Percentiles rank a stretch among this genome's conserved stretches.
Evolutionary conservation across 2,329 filamentous ascomycete species (phyloP).

Genomic region (Penicillium freii): DNA sequence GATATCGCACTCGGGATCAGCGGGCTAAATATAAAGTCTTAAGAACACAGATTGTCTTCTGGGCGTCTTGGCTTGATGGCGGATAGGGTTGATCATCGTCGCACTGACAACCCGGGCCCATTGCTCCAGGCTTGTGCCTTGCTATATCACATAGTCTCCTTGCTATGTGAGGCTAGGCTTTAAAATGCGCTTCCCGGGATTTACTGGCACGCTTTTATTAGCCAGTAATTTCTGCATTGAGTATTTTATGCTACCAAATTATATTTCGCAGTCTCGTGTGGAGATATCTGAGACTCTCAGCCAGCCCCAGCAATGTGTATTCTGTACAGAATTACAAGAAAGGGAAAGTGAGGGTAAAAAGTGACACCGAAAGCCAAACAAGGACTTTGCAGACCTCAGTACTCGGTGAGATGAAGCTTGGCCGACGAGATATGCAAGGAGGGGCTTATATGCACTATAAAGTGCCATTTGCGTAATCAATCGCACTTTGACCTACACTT

Average conservation of each 20-base stretch:
- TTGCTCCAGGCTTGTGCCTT: conserved; percentile 1
- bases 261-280: too few relatives aligned
- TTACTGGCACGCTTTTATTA: not conserved
- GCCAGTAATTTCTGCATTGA: not conserved
- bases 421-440: not conserved
- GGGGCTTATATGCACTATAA: not conserved
- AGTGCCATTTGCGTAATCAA: not conserved
- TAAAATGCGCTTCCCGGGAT: not conserved
- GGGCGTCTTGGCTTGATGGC: conserved; percentile 1
- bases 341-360: not conserved
- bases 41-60: not conserved
- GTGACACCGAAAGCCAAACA: too few relatives aligned
- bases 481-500: not conserved
- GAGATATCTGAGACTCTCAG: not conserved
- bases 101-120: conserved; percentile 18
- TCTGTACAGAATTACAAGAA: not conserved
- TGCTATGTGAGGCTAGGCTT: not conserved
- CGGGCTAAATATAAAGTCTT: not conserved
- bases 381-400: too few relatives aligned
- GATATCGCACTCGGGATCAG: not conserved
- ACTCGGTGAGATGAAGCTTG: not conserved
- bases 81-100: conserved; percentile 7
- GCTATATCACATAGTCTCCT: not conserved
- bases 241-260: not conserved
- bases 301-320: not conserved